Base-by-base conservation (phyloP, 371 early-diverging fungal genomes). In the Mortierella sp. region DNA sequence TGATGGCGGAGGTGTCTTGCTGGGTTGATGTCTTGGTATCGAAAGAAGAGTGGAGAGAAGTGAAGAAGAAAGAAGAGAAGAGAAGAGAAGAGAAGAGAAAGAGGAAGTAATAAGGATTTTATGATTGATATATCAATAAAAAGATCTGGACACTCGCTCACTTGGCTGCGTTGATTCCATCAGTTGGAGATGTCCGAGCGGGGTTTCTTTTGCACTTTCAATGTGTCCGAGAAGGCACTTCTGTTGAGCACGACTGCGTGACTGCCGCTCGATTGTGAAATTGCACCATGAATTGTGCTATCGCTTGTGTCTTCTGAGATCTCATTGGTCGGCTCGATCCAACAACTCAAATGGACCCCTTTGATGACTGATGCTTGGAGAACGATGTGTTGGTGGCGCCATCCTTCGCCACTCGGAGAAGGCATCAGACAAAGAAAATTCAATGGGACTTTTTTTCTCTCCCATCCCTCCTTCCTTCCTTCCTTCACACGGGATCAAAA, bases 1-100 rank as follows among this genome's bases (percentile, higher is more conserved):
- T 46, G 48, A 46, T 4, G 48, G 14, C 16, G 48, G 32, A 29
- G 29, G 29, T 29, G 32, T 27, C 56, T 56, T 56, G 27, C 0
- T 29, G 60, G 32, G 11, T 11, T 21, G 51, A 21, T 32, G 63
- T 55, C 1, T 49, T 46, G 32, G 35, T 43, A 65, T 29, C 65
- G 49, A 71, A 35, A 4, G 43, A 56, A 51, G 55, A 71, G 74
- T 51, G 29, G 18, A 51, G 44, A 78, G 21, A 56, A 49, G 72
- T 24, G 44, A 70, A 51, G 41, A 72, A 16, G 38, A 54, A 55
- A 44, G 49, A 46, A 24, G n/a, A 7, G 32, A 49, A 29, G 27
- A 11, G 21, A 54, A 71, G 24, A 8, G 48, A 24, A 38, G 29
- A 24, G 27, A 7, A 48, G n/a, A 58, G 14, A 29, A 27, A 18